Evolutionary conservation across 345 rosid species (phyloP), one percentile per base, ranked within the genome.

Genomic region (Salix udensis): DNA sequence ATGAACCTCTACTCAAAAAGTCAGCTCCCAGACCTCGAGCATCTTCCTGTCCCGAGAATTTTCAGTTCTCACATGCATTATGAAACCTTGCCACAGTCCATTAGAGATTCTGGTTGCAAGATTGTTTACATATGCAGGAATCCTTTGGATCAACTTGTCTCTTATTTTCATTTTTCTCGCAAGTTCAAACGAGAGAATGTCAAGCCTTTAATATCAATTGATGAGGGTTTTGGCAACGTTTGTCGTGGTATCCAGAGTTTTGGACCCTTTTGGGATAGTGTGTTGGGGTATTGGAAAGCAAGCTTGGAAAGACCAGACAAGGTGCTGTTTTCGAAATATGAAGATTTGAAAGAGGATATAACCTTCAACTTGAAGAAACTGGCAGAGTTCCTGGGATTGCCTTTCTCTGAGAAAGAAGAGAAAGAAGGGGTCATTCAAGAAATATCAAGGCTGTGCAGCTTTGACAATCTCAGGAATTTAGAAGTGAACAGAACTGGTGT

Each of bases 291-390:
- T 34, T 34, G 37, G 37, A 34, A 34, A 34, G 37, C 37, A 34
- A 34, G 37, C 4, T 34, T 34, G 0, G 37, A 34, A 34, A 34
- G 37, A 34, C 37, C 37, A 34, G 6, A 34, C 37, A 34, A 34
- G 37, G 82, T 85, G 55, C 19, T 83, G 36, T 68, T 85, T 76
- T 36, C 83, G 16, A 83, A 65, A 61, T 83, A 85, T 64, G 86
- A 83, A 66, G 86, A 85, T 6, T 24, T 83, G 84, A 85, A 83
- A 65, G 75, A 71, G 7, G 86, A 85, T 31, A 34, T 11, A 4
- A 23, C 10, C 4, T 65, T 24, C n/a, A 52, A 77, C 39, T 37
- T 86, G 67, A 84, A 75, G 78, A 83, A 70, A 75, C 21, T 71
- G 11, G 80, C 71, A 11, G 23, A n/a, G 40, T 77, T 77, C 52